Base-by-base conservation (phyloP, 768 basidiomycete genomes). In the Lactarius sanguifluus region DNA sequence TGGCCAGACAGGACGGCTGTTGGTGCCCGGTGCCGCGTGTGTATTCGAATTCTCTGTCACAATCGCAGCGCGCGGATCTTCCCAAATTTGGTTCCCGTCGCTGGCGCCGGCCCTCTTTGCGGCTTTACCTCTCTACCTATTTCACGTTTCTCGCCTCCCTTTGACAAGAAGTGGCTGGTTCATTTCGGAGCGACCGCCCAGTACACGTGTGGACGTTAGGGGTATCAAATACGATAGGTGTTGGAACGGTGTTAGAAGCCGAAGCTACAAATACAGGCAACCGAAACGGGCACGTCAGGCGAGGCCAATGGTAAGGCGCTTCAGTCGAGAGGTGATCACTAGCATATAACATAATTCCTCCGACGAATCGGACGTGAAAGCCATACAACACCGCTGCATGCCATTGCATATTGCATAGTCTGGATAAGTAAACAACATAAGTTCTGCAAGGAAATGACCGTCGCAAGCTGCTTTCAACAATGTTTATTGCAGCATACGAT, bases 401-500 rank as follows among this genome's bases (percentile, higher is more conserved):
- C 54, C 23, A 10, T 28, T 40, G 30, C 34, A 66, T 52, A 36
- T 28, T 40, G 30, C 34, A 66, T 52, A 36, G 10, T 38, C 36
- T 58, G 32, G 15, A 52, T 56, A 61, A 56, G 64, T 61, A 61
- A 66, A 58, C 43, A 25, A 57, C 65, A 66, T 43, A 30, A 56
- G 28, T 38, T 57, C 36, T 32, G 59, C 28, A 59, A 36, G 40
- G 60, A n/a, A n/a, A 50, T 18, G 41, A n/a, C 30, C 56, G 16
- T 23, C 56, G 56, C 62, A 45, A 25, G 56, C 12, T 57, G 41
- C 55, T 36, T 50, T 57, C 43, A 47, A 67, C 57, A 54, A 45
- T 34, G 66, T 59, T 58, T 61, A 59, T 67, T 63, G 57, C 61
- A 45, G 32, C 50, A 59, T 59, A 50, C 57, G 50, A 38, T 58